These are phyloP conservation scores for Isatis tinctoria DNA, from an alignment of 345 rosid species.

Conservation along the genomic window DNA sequence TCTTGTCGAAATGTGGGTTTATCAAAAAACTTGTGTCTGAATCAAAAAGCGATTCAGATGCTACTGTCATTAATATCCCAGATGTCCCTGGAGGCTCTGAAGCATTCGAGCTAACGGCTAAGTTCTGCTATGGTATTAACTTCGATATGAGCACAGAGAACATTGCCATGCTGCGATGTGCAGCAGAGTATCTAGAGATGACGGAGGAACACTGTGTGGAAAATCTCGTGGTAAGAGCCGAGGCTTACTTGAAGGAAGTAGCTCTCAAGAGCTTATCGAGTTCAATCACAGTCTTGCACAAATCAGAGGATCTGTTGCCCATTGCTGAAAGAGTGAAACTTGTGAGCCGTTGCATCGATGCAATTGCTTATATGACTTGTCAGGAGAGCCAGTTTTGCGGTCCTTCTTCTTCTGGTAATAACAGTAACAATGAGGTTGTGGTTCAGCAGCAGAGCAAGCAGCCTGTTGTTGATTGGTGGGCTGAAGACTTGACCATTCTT, in stretches of 20 bases:
- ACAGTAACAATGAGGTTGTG: constrained; percentile 32
- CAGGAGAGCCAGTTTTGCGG: constrained; percentile 59
- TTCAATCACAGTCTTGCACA: constrained; percentile 60
- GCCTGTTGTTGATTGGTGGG: constrained; percentile 87
- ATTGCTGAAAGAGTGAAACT: constrained; percentile 76
- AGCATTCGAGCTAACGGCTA: constrained; percentile 83
- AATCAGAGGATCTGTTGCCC: constrained; percentile 50
- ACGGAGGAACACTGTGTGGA: constrained; percentile 73
- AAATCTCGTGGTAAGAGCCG: constrained; percentile 64
- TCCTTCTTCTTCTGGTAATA: constrained; percentile 40
- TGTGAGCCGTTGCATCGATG: constrained; percentile 71
- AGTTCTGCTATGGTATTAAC: constrained; percentile 89
- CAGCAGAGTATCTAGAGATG: constrained; percentile 88
- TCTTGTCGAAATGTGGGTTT: constrained; percentile 72
- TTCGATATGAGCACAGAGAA: constrained; percentile 78
- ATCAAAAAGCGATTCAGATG: constrained; percentile 52
- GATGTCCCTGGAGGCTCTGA: constrained; percentile 70
- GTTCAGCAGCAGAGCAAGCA: constrained; percentile 38
- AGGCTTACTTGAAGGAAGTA: constrained; percentile 76
- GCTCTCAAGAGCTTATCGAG: constrained; percentile 68
- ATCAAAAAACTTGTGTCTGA: constrained; percentile 63
- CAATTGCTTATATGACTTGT: constrained; percentile 69
- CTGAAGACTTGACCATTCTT: constrained; percentile 75
- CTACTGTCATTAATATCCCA: constrained; percentile 45
- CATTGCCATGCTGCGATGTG: constrained; percentile 74